These are phyloP conservation scores for Hyaloscypha finlandica DNA, from an alignment of 495 filamentous ascomycete genomes.

Conservation along the genomic window DNA sequence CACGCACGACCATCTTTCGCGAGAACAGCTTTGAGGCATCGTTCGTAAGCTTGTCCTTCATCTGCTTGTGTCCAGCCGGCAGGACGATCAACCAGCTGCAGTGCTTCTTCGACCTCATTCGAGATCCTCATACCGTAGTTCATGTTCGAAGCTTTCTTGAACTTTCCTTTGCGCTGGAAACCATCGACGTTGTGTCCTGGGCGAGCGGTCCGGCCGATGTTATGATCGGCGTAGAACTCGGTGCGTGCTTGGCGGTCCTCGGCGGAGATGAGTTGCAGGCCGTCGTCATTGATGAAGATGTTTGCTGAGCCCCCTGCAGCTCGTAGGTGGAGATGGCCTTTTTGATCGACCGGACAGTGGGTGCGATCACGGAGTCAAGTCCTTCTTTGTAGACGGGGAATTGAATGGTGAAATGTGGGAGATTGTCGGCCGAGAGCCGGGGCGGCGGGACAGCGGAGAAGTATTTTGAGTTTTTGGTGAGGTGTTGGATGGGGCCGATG, in stretches of 20 bases:
- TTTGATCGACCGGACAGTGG: conserved; percentile 62
- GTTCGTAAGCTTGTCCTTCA: conserved; percentile 46
- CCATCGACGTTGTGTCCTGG: conserved; percentile 49
- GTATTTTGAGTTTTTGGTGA: conserved; percentile 58
- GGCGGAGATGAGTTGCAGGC: conserved; percentile 57
- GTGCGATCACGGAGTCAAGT: conserved; percentile 59
- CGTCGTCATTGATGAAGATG: conserved; percentile 74
- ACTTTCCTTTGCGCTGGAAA: conserved; percentile 64
- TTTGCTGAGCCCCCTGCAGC: conserved; percentile 70
- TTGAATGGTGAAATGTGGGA: conserved; percentile 75
- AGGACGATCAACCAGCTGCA: conserved; percentile 46
- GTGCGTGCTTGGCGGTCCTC: conserved; percentile 54
- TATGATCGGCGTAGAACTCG: conserved; percentile 66
- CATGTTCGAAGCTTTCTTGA: conserved; percentile 78
- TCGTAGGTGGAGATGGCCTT: conserved; percentile 69
- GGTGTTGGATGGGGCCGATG: conserved; percentile 58
- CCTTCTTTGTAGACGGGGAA: conserved; percentile 79
- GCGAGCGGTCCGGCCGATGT: conserved; percentile 62
- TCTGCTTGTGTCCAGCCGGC: conserved; percentile 49
- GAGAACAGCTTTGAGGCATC: conserved; percentile 51
- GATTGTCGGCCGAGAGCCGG: conserved; percentile 45
- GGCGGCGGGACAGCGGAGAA: conserved; percentile 58
- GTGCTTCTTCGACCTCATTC: conserved; percentile 60
- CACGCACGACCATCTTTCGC: conserved; percentile 60
- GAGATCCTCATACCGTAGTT: conserved; percentile 64